These are phyloP conservation scores for Thalassiosira ordinaria DNA, from an alignment of 352 stramenopile species.

Conservation along the genomic window DNA sequence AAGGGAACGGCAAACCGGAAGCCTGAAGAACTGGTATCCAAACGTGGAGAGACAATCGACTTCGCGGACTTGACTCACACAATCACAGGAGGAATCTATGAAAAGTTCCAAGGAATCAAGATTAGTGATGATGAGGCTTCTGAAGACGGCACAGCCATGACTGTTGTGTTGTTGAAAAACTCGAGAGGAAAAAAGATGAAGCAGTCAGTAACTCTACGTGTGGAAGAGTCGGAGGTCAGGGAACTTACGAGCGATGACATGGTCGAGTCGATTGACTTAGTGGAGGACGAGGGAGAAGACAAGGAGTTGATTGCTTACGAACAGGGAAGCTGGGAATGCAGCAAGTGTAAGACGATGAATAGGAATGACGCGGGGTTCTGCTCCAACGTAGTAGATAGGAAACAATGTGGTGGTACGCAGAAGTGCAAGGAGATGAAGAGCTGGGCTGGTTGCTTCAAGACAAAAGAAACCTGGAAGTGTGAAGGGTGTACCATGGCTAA, in stretches of 20 bases:
- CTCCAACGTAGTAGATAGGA: not conserved
- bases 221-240: not conserved
- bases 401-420: not conserved
- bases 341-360: constrained; percentile 4
- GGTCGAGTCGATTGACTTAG: not conserved
- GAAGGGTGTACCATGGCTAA: not conserved
- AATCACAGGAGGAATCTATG: not conserved
- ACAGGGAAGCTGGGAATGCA: constrained; percentile 4
- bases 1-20: not conserved
- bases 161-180: constrained; percentile 4
- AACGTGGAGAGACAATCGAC: not conserved
- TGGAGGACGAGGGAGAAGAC: not conserved
- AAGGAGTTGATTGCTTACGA: not conserved
- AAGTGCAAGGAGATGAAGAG: not conserved
- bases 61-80: not conserved
- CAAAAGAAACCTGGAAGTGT: no score
- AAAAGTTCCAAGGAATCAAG: not conserved
- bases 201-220: no score
- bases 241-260: constrained; percentile 7
- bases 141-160: not conserved
- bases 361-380: constrained; percentile 5
- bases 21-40: not conserved
- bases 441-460: not conserved
- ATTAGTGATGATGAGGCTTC: constrained; percentile 1
- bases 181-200: not conserved